Evolutionary conservation across 1,284 basidiomycete species (phyloP), one percentile per base, ranked within the genome.

Genomic region (Puccinia novopanici): DNA sequence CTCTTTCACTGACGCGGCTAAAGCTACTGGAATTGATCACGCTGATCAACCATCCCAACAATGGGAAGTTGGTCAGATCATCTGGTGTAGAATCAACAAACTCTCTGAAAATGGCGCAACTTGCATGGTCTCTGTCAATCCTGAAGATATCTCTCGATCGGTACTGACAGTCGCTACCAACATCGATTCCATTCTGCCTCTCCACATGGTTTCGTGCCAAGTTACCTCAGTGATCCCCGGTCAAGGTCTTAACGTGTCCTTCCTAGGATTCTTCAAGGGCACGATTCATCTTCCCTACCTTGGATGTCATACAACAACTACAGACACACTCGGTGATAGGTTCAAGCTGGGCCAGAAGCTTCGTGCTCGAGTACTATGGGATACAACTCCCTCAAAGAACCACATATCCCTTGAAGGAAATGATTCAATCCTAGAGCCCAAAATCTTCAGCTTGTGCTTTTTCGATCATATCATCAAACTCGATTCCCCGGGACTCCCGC

Each of bases 251-350:
- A 93, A 93, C 84, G 88, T 99, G 70, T 95, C 96, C 87, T 89
- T 98, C 27, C 89, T 95, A 45, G 96, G 95, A 1, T 96, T 93
- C 87, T 98, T 95, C 86, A 92, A 94, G 72, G 96, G 94, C 42
- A 96, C 94, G 0, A 89, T 95, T 73, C 95, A 98, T 85, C 87
- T 91, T 61, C 90, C 91, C 82, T 55, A 75, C 34, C 40, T 75
- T 17, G 37, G 24, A 24, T 55, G 34, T 48, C 50, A 55, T 10
- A 27, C 50, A 72, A 55, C 70, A 52, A 40, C 48, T 10, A 85
- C 88, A 8, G 81, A 78, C 42, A 86, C 86, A 76, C 83, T 87
- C 27, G 88, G 89, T 57, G 88, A 89, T 73, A 86, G 87, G 52
- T 92, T 89, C 87, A 94, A 92, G 85, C 85, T 92, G 70, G 95